Evolutionary conservation across 208 protist genomes (phyloP).

Genomic region (Dictyostelium gargantuum): DNA sequence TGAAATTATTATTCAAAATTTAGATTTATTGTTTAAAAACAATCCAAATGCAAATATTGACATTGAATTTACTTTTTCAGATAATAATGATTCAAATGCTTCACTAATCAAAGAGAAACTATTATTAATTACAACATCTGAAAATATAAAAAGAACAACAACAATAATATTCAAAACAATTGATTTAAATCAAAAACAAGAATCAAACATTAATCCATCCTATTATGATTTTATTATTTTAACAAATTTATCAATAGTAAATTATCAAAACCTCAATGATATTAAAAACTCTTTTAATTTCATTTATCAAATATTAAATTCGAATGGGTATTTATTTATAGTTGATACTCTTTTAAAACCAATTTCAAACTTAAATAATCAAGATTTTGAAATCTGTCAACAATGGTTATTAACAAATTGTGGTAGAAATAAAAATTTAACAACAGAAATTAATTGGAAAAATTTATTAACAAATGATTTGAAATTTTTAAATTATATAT

Average conservation of each 20-base stretch:
- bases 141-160: neutral
- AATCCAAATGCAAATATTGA: neutral
- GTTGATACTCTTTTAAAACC: neutral
- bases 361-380: neutral
- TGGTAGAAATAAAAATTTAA: neutral
- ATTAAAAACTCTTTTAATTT: neutral
- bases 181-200: neutral
- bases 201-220: neutral
- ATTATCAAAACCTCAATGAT: no score
- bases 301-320: neutral
- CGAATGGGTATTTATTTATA: neutral
- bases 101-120: neutral
- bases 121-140: neutral
- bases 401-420: neutral
- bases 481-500: neutral
- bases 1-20: neutral
- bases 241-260: neutral
- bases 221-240: slow-evolving; percentile 4
- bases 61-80: slow-evolving; percentile 9
- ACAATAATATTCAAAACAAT: neutral
- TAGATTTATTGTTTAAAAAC: no score
- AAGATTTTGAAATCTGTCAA: neutral
- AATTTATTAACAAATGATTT: neutral
- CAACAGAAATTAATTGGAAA: neutral
- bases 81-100: neutral